Base-by-base conservation (phyloP, 2,329 filamentous ascomycete genomes). In the Lasiodiplodia sp. region DNA sequence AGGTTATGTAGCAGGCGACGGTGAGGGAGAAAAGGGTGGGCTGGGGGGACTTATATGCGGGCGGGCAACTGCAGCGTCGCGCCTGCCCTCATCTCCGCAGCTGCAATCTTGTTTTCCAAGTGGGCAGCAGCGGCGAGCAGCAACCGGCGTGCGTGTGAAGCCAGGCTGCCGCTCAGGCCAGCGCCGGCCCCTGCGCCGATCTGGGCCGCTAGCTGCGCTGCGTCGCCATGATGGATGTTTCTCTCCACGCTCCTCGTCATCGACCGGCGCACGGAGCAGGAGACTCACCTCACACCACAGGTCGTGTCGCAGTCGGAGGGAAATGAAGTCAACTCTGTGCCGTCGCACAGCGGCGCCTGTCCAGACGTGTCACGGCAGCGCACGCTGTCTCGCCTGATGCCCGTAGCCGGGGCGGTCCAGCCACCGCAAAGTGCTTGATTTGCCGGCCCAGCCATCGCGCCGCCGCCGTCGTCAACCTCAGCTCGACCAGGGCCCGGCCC, bases 1-100 rank as follows among this genome's bases (percentile, higher is more conserved):
- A 25, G 31, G 60, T 68, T 70, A 67, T 67, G 68, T 69, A 70
- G 69, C 66, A 37, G 44, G 44, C 21, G 25, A 64, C 66, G 56
- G 38, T 58, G 67, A 68, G 51, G 64, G 53, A 28, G 49, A 65
- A 69, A 63, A 56, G 28, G 25, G 63, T 37, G 18, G 67, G 47
- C 38, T 56, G 58, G 66, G 56, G 67, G 40, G 31, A 47, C 60
- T 60, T 56, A 51, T 25, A 63, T 47, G 64, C 37, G 70, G 69
- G 71, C 40, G 60, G 28, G 47, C 47, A 64, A 47, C 60, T 52
- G 60, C 60, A 64, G 60, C 58, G 14, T 63, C 37, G 57, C 57
- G 38, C 56, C 53, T 57, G 23, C 57, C 68, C 44, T n/a, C 38
- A 49, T 62, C 47, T 68, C 34, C 23, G 52, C 37, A 23, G 52